Percentiles rank a stretch among this genome's conserved stretches.
These are phyloP conservation scores for Ormosia semicastrata DNA, from an alignment of 306 rosid genomes.

Conservation along the genomic window DNA sequence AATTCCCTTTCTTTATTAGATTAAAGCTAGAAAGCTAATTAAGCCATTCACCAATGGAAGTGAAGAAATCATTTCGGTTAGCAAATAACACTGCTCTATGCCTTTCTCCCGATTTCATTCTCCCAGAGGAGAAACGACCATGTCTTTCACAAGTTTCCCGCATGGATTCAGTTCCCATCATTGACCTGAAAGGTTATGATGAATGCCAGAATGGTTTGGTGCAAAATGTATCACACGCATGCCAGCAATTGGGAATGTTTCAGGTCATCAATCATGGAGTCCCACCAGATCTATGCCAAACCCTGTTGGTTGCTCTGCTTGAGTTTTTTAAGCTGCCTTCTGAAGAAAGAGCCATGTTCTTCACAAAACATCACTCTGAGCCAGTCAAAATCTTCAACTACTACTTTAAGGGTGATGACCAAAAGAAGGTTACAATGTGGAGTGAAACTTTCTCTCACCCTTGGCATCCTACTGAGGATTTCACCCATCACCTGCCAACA, in stretches of 20 bases:
- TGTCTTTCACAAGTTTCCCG: conserved; percentile 29
- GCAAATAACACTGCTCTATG: conserved; percentile 23
- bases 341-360: conserved; percentile 31
- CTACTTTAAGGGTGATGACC: conserved; percentile 19
- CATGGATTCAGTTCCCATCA: conserved; percentile 30
- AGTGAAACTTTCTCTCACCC: conserved; percentile 47
- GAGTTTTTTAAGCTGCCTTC: conserved; percentile 43
- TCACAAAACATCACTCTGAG: conserved; percentile 26
- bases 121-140: conserved; percentile 41
- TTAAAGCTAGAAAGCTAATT: neutral
- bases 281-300: conserved; percentile 28
- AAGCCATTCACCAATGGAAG: neutral
- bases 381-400: conserved; percentile 35
- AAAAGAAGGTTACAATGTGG: conserved; percentile 35
- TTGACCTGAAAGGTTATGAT: conserved; percentile 29
- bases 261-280: conserved; percentile 48
- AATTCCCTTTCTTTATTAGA: neutral
- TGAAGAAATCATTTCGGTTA: conserved; percentile 27
- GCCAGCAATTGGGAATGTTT: conserved; percentile 37
- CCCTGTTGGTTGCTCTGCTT: neutral
- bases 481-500: conserved; percentile 34
- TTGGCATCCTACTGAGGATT: conserved; percentile 31
- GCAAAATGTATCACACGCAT: conserved; percentile 32
- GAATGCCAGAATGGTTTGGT: neutral
- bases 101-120: conserved; percentile 33